Conservation (phyloP, 2,329 filamentous ascomycete genomes). For the Sclerotinia trifoliorum region DNA sequence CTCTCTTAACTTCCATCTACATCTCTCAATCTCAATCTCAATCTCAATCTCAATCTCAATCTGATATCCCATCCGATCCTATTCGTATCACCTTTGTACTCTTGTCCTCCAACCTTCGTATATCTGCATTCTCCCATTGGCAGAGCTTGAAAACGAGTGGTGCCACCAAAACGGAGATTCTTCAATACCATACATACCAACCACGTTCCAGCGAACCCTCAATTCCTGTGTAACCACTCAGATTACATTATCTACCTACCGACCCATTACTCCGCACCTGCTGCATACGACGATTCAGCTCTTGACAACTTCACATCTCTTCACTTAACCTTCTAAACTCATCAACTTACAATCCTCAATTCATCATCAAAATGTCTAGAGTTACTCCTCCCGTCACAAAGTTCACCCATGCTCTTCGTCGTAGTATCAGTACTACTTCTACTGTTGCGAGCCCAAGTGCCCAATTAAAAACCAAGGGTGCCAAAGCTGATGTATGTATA, state of each 20-base stretch:
- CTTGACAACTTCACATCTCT: background rate
- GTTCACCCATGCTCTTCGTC: slow-evolving; percentile 31
- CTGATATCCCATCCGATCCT: background rate
- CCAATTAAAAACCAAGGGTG: slow-evolving; percentile 31
- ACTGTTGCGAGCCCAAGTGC: slow-evolving; percentile 31
- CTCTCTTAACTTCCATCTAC: no score
- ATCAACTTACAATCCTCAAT: background rate
- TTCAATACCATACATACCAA: background rate
- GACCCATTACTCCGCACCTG: background rate
- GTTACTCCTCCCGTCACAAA: slow-evolving; percentile 38
- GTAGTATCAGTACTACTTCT: slow-evolving; percentile 35
- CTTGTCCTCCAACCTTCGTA: background rate
- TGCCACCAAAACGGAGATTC: background rate
- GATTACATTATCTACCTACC: background rate
- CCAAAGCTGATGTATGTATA: slow-evolving; percentile 35
- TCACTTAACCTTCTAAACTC: no score
- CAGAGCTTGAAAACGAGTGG: background rate
- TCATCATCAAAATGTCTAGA: slow-evolving; percentile 35
- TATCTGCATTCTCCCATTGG: background rate
- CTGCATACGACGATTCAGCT: background rate
- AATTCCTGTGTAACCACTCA: background rate
- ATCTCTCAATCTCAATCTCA: background rate
- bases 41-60: background rate
- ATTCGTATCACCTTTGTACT: background rate
- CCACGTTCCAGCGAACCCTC: background rate